A percentile compares a stretch with the other conserved stretches of the same genome.
These are phyloP conservation scores for Boletus tylopilopsis DNA, from an alignment of 768 basidiomycete genomes.

Conservation along the genomic window DNA sequence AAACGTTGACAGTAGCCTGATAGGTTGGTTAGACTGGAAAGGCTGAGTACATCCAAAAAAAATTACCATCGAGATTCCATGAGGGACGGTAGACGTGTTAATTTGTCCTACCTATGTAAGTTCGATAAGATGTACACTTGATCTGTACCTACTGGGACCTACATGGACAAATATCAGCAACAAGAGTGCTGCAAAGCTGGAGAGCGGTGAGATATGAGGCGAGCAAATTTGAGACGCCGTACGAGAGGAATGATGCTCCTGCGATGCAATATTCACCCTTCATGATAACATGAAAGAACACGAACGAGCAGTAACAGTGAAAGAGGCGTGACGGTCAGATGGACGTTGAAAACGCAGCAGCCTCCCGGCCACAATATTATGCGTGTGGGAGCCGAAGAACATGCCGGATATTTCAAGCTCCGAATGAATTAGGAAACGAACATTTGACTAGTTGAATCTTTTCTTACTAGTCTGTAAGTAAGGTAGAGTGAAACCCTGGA, in stretches of 20 bases:
- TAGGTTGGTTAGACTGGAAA: constrained; percentile 14
- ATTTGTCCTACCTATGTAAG: constrained; percentile 70
- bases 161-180: constrained; percentile 83
- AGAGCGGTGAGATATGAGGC: constrained; percentile 11
- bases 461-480: constrained; percentile 19
- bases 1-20: constrained; percentile 67
- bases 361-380: constrained; percentile 24
- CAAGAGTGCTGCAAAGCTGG: constrained; percentile 36
- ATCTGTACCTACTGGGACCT: constrained; percentile 29
- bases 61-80: constrained; percentile 68
- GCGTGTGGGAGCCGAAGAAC: constrained; percentile 16
- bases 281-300: constrained; percentile 39
- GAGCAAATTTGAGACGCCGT: constrained; percentile 26
- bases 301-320: constrained; percentile 14
- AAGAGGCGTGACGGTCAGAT: constrained; percentile 12
- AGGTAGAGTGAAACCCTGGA: constrained; percentile 11
- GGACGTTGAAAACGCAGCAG: constrained; percentile 20
- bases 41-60: constrained; percentile 5
- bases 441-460: constrained; percentile 1
- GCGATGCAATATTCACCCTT: constrained; percentile 77
- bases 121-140: constrained; percentile 20
- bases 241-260: constrained; percentile 71
- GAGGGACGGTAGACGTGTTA: constrained; percentile 69
- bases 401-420: constrained; percentile 14
- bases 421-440: constrained; percentile 9